phyloP scores from a whole-genome alignment of 345 rosid genomes.

The Aquilaria malaccensis region DNA sequence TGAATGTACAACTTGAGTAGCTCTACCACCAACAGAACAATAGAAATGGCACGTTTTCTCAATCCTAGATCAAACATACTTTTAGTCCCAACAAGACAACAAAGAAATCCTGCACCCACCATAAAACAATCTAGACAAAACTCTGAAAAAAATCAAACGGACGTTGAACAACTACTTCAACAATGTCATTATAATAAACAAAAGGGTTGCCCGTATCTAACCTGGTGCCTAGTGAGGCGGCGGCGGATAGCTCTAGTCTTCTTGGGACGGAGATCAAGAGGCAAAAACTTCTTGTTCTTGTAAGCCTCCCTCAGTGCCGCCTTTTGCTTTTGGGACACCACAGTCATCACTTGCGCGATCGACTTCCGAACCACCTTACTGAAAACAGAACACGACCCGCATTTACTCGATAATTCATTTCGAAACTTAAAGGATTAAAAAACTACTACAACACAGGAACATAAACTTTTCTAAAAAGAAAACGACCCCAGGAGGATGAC shows the following conservation, averaged over 20 bases:
- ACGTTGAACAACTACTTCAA: too few relatives aligned
- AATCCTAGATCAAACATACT: too few relatives aligned
- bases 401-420: not conserved
- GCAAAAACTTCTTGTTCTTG: constrained; percentile 40
- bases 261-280: constrained; percentile 59
- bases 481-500: not conserved
- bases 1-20: too few relatives aligned
- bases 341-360: constrained; percentile 46
- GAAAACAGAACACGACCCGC: constrained; percentile 9
- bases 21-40: too few relatives aligned
- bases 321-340: constrained; percentile 48
- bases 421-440: not conserved
- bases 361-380: constrained; percentile 51
- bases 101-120: too few relatives aligned
- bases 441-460: not conserved
- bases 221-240: constrained; percentile 56
- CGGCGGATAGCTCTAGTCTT: constrained; percentile 56
- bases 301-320: constrained; percentile 39
- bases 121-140: too few relatives aligned
- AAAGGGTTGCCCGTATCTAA: constrained; percentile 1
- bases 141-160: too few relatives aligned
- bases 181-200: not conserved
- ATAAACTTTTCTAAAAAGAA: not conserved
- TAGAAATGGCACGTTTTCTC: too few relatives aligned
- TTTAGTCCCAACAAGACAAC: too few relatives aligned